Base-by-base conservation (phyloP, 805 yeast genomes). In the Wickerhamia fluorescens region DNA sequence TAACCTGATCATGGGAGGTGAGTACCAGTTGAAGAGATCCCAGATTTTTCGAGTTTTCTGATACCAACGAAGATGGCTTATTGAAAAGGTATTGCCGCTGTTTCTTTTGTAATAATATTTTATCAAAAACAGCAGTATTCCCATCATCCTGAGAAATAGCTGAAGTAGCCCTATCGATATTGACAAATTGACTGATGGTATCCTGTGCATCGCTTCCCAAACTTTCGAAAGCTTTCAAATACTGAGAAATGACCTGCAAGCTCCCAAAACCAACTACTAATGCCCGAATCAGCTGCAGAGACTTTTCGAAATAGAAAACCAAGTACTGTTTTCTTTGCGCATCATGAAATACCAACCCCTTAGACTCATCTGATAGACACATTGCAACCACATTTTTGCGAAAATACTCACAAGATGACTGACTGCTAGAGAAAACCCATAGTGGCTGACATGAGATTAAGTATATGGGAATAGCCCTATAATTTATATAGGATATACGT, bases 71-170 rank as follows among this genome's bases (percentile, higher is more conserved):
- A 21, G 42, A 41, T 12, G 39, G 29, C 17, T 39, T 29, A 9
- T 14, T 9, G 4, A 18, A 25, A 3, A 22, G 14, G 10, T 10
- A 16, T 5, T 20, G 19, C 5, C 7, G 9, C 13, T 5, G 18
- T 29, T 49, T 51, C 37, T 50, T 49, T 30, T 38, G 45, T 20
- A 52, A 52, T 14, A 61, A 40, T 4, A 60, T 62, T 24, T 55
- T 52, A 37, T 62, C 68, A 25, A 61, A 58, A 2, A 55, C 46
- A 6, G 51, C 40, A 6, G 47, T 32, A 20, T 36, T 35, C 10
- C 4, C 15, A 8, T 4, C 17, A 21, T 5, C 10, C 9, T 6
- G 10, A 8, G 20, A 18, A 10, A 18, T 10, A n/a, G n/a, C n/a
- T 10, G 10, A 10, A 7, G 7, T 10, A 10, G 20, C 9, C 9